Percentiles rank a stretch among this genome's conserved stretches.
Conservation (phyloP, 2,329 filamentous ascomycete species). For the Ophiostoma pallidulum region DNA sequence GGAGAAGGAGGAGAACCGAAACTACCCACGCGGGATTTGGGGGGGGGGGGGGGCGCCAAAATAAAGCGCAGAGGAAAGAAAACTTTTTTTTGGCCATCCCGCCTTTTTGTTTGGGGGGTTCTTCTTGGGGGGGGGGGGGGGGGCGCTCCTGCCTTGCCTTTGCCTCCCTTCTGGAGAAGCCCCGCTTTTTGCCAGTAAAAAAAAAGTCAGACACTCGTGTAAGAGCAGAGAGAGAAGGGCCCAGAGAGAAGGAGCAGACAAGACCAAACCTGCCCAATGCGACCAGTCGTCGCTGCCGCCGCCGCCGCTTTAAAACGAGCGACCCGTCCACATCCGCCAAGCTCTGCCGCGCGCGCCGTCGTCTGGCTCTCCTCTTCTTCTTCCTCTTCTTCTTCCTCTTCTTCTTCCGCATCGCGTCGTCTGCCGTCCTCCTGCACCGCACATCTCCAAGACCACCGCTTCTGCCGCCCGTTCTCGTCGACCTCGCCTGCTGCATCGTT, state of each 20-base stretch:
- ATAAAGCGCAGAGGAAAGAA: slow-evolving; percentile 2
- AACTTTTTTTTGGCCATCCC: background rate
- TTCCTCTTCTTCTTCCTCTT: background rate
- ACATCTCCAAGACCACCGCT: background rate
- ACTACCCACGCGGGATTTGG: no score
- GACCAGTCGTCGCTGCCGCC: background rate
- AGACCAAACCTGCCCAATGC: background rate
- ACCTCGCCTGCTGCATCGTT: background rate
- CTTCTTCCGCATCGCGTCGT: background rate
- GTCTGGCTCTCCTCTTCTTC: background rate
- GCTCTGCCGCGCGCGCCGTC: background rate
- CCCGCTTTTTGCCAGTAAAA: background rate
- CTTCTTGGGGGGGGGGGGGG: no score
- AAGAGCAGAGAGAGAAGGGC: background rate
- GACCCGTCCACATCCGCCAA: slow-evolving; percentile 4
- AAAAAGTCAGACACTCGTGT: no score
- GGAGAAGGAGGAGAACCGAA: no score
- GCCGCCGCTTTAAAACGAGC: slow-evolving; percentile 8
- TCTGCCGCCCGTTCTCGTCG: background rate
- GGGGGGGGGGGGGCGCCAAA: background rate
- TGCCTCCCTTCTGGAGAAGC: background rate
- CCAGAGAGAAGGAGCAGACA: background rate
- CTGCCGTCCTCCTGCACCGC: background rate
- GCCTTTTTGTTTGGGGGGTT: background rate
- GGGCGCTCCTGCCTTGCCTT: background rate